Base-by-base conservation (phyloP, 75 land plant species). In the Pinus tabuliformis region DNA sequence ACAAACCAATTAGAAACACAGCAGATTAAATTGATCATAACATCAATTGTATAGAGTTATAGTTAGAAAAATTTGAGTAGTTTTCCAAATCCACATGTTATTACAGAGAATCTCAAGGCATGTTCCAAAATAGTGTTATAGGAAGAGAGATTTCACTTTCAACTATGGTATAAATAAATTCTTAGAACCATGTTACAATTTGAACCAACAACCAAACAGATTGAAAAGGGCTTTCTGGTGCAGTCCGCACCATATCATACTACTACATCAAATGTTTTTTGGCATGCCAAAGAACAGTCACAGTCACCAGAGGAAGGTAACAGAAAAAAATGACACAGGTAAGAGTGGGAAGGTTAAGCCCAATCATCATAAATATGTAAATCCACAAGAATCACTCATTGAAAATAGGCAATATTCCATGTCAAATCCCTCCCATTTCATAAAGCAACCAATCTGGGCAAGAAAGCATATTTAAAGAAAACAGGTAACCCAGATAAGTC, bases 391-490 rank as follows among this genome's bases (percentile, higher is more conserved):
- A 68, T n/a, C 11, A n/a, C 52, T 39, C 22, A 9, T 42, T 68
- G 20, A 68, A 42, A 11, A n/a, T 39, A 30, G 8, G n/a, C 22
- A n/a, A n/a, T 39, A 37, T 15, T 18, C n/a, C 72, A 68, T n/a
- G 49, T 68, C 42, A n/a, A 68, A 39, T 39, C 24, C 52, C 52
- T 39, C 72, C 49, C 72, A 65, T 68, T 42, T 68, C 21, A 39
- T 8, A 68, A 68, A 68, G 49, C 49, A 68, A 63, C 54, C 72
- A 42, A 68, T 68, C 49, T 42, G 24, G 39, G 20, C 42, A 68
- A 42, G 16, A 68, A 68, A 68, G 22, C 68, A 68, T 42, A 21
- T 68, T 42, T 17, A 36, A n/a, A 4, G 72, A 68, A 68, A 68
- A 39, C 45, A 66, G 14, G 12, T 68, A 45, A 68, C 52, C 72